Evolutionary conservation across 495 filamentous ascomycete species (phyloP).

Genomic region (Sordaria brevicollis): DNA sequence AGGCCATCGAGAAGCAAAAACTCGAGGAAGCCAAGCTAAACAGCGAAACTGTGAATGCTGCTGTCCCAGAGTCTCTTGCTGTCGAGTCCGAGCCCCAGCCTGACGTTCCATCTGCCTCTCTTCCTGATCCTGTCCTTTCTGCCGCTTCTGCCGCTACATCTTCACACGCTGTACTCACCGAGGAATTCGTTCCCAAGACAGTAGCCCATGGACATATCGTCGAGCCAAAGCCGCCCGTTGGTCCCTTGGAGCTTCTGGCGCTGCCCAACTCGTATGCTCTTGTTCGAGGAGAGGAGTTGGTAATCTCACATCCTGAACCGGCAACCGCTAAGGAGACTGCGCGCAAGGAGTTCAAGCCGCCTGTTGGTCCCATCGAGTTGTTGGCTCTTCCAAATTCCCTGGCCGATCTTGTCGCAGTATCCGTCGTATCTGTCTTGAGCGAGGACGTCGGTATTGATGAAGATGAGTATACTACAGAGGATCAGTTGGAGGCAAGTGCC

Average conservation of each 20-base stretch:
- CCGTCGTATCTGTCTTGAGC: slow-evolving; percentile 2
- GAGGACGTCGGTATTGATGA: background rate
- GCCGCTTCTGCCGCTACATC: background rate
- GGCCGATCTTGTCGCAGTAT: slow-evolving; percentile 6
- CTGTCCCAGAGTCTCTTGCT: background rate
- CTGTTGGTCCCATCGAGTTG: slow-evolving; percentile 20
- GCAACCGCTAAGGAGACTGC: background rate
- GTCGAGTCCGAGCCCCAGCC: background rate
- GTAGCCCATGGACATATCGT: background rate
- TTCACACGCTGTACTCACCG: background rate
- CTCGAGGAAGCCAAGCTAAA: slow-evolving; percentile 45
- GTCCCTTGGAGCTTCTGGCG: slow-evolving; percentile 17
- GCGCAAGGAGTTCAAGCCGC: slow-evolving; percentile 3
- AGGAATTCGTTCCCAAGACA: background rate
- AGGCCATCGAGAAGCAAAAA: slow-evolving; percentile 64
- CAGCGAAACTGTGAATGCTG: slow-evolving; percentile 2
- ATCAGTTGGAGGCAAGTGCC: background rate
- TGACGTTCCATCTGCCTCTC: background rate
- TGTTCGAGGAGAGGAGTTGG: background rate
- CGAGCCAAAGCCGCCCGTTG: slow-evolving; percentile 12
- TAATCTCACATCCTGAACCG: background rate
- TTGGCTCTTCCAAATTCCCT: slow-evolving; percentile 21
- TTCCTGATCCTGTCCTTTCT: background rate
- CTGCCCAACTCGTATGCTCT: slow-evolving; percentile 12
- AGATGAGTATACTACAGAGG: background rate